Evolutionary conservation across 139 green algal genomes (phyloP).

Genomic region (Diplosphaera chodatii): DNA sequence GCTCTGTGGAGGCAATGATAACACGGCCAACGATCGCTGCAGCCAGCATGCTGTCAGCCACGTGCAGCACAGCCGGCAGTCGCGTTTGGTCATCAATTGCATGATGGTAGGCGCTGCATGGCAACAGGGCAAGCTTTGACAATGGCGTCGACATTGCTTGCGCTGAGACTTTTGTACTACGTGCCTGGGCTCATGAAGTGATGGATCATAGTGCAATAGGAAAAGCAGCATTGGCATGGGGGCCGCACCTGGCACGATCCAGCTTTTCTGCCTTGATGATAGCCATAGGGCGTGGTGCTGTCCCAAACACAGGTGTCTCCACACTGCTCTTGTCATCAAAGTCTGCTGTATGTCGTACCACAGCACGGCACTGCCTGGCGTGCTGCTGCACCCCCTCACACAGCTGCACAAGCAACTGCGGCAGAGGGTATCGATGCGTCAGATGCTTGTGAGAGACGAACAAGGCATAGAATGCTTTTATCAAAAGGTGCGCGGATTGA

Average conservation of each 20-base stretch:
- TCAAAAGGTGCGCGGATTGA: too few relatives aligned
- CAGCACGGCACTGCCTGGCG: neutral
- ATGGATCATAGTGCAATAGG: too few relatives aligned
- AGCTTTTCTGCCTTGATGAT: conserved; percentile 66
- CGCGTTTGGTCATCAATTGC: conserved; percentile 67
- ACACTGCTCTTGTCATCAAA: conserved; percentile 72
- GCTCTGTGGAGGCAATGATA: too few relatives aligned
- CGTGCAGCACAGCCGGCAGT: conserved; percentile 66
- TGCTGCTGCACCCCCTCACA: neutral
- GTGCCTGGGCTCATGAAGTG: too few relatives aligned
- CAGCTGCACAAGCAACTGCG: neutral
- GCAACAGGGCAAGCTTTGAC: too few relatives aligned
- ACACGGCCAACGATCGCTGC: neutral
- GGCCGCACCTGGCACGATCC: conserved; percentile 42
- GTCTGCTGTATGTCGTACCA: conserved; percentile 54
- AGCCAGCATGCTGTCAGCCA: conserved; percentile 63
- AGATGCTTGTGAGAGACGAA: too few relatives aligned
- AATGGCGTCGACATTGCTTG: too few relatives aligned
- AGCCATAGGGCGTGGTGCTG: conserved; percentile 26
- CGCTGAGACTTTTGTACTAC: too few relatives aligned
- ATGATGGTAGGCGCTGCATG: conserved; percentile 46
- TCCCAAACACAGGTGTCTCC: conserved; percentile 44
- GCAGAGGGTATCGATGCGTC: too few relatives aligned
- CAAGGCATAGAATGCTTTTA: too few relatives aligned
- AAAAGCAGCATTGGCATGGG: too few relatives aligned